Evolutionary conservation across 306 rosid genomes (phyloP), one percentile per base, ranked within the genome.

Genomic region (Sicyos baderoa): DNA sequence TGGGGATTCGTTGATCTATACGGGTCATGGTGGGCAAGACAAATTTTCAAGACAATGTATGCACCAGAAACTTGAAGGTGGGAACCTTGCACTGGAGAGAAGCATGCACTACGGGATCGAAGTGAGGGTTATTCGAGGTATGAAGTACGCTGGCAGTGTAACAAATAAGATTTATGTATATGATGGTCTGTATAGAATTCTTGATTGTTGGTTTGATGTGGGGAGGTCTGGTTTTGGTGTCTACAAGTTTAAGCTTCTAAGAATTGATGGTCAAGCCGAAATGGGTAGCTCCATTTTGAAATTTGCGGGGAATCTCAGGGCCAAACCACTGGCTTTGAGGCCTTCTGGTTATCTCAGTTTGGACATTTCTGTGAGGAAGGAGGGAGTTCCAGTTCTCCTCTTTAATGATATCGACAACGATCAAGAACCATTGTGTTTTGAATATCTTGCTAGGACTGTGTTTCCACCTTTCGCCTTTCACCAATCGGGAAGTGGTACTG

Each of bases 21-120:
- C 99, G 0, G 96, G 97, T n/a, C 99, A 94, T 60, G 99, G 96
- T 3, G 97, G 99, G 58, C 97, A 90, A 80, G 96, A 86, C 72
- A 94, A 90, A 82, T 60, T 81, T 14, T 81, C 82, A 27, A 85
- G 56, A 73, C 99, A 94, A 72, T 86, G 89, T 70, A 78, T 66
- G 58, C 86, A 94, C 61, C 96, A 90, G 83, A 94, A 90, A 83
- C 75, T 94, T 53, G 97, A 94, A 76, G 91, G 95, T 18, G 99
- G 96, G 16, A 90, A 94, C 45, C 87, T 90, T 57, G 99, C 97
- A 0, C 72, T 94, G 87, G 99, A 94, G 80, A 84, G 97, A 70
- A 94, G 97, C 52, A 90, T 88, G 97, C 85, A 82, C 57, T 90
- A 94, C 74, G 97, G 96, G 74, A 85, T 94, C 68, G 99, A 94